A percentile compares a stretch with the other conserved stretches of the same genome.
Conservation (phyloP, 2,329 filamentous ascomycete species). For the Alternaria arborescens region DNA sequence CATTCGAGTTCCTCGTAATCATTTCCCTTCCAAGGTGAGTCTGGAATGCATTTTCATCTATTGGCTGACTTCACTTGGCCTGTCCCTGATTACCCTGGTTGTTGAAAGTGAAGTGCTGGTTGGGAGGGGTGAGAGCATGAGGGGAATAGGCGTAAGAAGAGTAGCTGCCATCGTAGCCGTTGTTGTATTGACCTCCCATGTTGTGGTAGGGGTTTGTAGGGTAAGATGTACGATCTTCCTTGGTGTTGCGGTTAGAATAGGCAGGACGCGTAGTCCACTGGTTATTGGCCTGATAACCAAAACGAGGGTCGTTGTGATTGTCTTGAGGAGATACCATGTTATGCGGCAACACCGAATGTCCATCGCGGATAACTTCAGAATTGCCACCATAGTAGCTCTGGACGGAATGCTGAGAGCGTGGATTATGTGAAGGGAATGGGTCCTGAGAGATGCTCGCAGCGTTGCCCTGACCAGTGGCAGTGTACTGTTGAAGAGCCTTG, state of each 20-base stretch:
- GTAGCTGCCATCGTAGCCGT: slow-evolving; percentile 30
- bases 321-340: slow-evolving; percentile 23
- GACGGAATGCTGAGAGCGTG: slow-evolving; percentile 39
- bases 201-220: slow-evolving; percentile 33
- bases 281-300: slow-evolving; percentile 23
- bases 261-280: slow-evolving; percentile 25
- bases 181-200: slow-evolving; percentile 24
- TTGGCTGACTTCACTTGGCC: slow-evolving; percentile 16
- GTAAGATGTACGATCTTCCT: slow-evolving; percentile 33
- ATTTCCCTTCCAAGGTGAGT: neutral
- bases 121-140: slow-evolving; percentile 19
- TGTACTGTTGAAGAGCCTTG: slow-evolving; percentile 10
- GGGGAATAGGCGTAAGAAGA: slow-evolving; percentile 24
- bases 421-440: slow-evolving; percentile 18
- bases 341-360: slow-evolving; percentile 1
- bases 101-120: slow-evolving; percentile 30
- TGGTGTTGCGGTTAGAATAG: slow-evolving; percentile 30
- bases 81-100: slow-evolving; percentile 26
- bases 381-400: slow-evolving; percentile 27
- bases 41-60: neutral
- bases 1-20: neutral
- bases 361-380: slow-evolving; percentile 13
- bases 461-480: slow-evolving; percentile 4
- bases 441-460: slow-evolving; percentile 9
- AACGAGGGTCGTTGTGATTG: slow-evolving; percentile 22